Evolutionary conservation across 2,329 filamentous ascomycete species (phyloP), one percentile per base, ranked within the genome.

Genomic region (Verticillium isaacii): DNA sequence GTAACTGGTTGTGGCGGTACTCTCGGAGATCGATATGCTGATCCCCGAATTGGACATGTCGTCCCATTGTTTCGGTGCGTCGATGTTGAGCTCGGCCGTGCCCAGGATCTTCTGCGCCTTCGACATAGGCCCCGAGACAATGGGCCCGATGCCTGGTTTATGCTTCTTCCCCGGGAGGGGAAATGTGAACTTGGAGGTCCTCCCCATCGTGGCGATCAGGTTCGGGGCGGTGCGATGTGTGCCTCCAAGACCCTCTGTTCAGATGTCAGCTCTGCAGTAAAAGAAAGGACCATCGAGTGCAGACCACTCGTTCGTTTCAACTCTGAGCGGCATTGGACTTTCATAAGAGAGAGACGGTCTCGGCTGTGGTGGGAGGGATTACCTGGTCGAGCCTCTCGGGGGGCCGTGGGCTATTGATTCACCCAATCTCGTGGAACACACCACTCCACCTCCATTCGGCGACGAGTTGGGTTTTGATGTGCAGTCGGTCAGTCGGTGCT

Each of bases 31-130:
- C 39, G 75, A 75, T 64, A 80, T 76, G 69, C 77, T 81, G 65
- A 82, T 80, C 50, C 72, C 76, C 11, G 77, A 74, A 39, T 70
- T 75, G 2, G 80, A 82, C 17, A 67, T 67, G 8, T 74, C 68
- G 59, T 83, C 80, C 79, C 81, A 82, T 50, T 67, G 65, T 45
- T 70, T 65, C 4, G 71, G 66, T 9, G 75, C 70, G 64, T 80
- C 78, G 63, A 78, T 73, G 65, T 73, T 80, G 67, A 82, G 73
- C 6, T 78, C 77, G 32, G 76, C 74, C 5, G 77, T 77, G 29
- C 82, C 82, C 45, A 85, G 69, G 17, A 84, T 76, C 66, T 78
- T 80, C 66, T 83, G 81, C 1, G 79, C 82, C 68, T 85, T 85
- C 62, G 78, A 81, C 66, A 81, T 73, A 2, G 77, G 75, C 39